phyloP scores from a whole-genome alignment of 495 filamentous ascomycete genomes.

The Podospora pseudocomata region DNA sequence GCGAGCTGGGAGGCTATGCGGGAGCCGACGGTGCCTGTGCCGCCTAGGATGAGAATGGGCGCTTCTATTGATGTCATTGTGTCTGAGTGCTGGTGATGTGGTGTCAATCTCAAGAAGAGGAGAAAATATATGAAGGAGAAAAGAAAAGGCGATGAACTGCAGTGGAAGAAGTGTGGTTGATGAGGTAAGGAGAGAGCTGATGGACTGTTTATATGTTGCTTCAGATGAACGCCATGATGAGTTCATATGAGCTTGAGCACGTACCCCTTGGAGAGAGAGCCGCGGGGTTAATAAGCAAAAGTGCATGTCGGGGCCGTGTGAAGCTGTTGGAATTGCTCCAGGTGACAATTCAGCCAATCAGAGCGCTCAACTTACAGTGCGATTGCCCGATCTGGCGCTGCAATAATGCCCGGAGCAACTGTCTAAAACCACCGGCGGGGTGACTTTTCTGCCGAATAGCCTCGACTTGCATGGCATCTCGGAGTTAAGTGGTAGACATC shows the following conservation, averaged over 20 bases:
- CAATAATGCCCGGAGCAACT: neutral
- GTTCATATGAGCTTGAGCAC: neutral
- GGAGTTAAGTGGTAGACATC: no score
- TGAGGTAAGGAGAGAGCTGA: neutral
- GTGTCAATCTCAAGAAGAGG: neutral
- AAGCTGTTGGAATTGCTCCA: neutral
- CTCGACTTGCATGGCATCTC: neutral
- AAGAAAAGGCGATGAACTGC: neutral
- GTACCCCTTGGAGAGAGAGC: neutral
- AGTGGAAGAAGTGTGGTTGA: neutral
- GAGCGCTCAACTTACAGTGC: neutral
- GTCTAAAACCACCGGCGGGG: neutral
- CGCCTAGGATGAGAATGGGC: conserved; percentile 45
- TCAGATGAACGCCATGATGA: conserved; percentile 13
- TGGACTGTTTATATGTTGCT: neutral
- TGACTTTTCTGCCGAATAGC: neutral
- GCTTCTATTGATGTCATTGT: conserved; percentile 7
- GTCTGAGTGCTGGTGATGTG: neutral
- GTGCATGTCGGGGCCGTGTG: neutral
- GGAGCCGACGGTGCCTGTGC: conserved; percentile 46
- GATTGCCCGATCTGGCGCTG: conserved; percentile 13
- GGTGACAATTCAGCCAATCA: conserved; percentile 6
- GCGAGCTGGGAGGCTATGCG: conserved; percentile 41
- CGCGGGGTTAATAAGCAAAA: neutral
- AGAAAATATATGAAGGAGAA: neutral